Evolutionary conservation across 78 protist genomes (phyloP), one percentile per base, ranked within the genome.

Genomic region (Dictyostelium discoideum): DNA sequence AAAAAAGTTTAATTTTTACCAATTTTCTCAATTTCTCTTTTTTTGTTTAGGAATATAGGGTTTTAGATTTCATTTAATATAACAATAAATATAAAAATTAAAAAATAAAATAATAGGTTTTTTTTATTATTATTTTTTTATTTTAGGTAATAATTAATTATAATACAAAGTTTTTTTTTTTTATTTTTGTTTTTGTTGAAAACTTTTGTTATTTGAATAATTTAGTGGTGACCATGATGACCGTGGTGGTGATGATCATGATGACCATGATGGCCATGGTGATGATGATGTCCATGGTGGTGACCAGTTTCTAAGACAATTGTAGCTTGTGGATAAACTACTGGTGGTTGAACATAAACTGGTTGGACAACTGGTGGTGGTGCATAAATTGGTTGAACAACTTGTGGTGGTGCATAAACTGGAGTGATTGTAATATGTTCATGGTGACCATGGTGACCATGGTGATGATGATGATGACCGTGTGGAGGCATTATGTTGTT

Each of bases 391-490:
- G 77, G 77, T 26, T 26, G 26, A 69, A 69, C 39, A 10, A 26
- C 44, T 67, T 8, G 76, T 69, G 77, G 77, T 10, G 26, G 24
- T 10, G 39, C 22, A 26, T 69, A 69, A 26, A 69, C 77, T 69
- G 77, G 77, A 1, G 77, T 69, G 16, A 11, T 24, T 5, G 37
- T 9, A 16, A 54, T 22, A 54, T 54, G 65, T 54, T 54, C 65
- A 26, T 69, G 26, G 39, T 69, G 37, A 26, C 77, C 77, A 10
- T 69, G 77, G 37, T 67, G 76, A 67, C 77, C 77, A 10, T 69
- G 77, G 37, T 67, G 76, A 67, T 69, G 77, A 24, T 69, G 77
- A 69, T 69, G 77, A 24, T 69, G 65, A 16, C 65, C 65, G 65
- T 54, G 65, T 54, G 65, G 65, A 54, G 65, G 65, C 60, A 50